A percentile compares a stretch with the other conserved stretches of the same genome.
Conservation (phyloP, 2,329 filamentous ascomycete genomes). For the Akanthomyces muscarius region DNA sequence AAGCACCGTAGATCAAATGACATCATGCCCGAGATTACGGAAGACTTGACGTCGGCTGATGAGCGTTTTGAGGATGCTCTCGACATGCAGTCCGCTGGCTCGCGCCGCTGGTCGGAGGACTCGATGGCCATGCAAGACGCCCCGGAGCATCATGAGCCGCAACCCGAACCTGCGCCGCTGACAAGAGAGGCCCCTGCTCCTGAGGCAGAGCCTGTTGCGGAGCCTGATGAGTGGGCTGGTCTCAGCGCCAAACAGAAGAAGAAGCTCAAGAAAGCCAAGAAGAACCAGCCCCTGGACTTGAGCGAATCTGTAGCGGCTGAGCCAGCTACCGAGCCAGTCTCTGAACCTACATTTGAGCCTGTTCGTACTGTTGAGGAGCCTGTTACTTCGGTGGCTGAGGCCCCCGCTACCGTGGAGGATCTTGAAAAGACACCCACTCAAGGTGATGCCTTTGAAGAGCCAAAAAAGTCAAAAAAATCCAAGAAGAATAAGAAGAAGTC, state of each 20-base stretch:
- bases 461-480: constrained; percentile 22
- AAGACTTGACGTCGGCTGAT: constrained; percentile 33
- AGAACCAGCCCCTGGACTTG: constrained; percentile 16
- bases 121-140: constrained; percentile 12
- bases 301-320: neutral
- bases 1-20: constrained; percentile 21
- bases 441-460: constrained; percentile 5
- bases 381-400: neutral
- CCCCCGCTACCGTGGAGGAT: neutral
- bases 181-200: neutral
- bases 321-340: neutral
- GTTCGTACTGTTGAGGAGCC: constrained; percentile 8
- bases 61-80: constrained; percentile 35
- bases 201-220: constrained; percentile 9
- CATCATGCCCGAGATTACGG: constrained; percentile 23
- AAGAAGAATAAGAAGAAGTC: constrained; percentile 24
- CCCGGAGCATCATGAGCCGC: constrained; percentile 9
- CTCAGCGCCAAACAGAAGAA: constrained; percentile 25
- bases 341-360: neutral
- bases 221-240: constrained; percentile 14
- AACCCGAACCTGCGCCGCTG: constrained; percentile 14
- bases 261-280: constrained; percentile 26
- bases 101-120: constrained; percentile 21
- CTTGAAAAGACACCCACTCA: constrained; percentile 1
- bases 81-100: constrained; percentile 22